Percentiles rank a stretch among this genome's conserved stretches.
phyloP scores from a whole-genome alignment of 176 grass and related monocot genomes.

The Microstegium vimineum region DNA sequence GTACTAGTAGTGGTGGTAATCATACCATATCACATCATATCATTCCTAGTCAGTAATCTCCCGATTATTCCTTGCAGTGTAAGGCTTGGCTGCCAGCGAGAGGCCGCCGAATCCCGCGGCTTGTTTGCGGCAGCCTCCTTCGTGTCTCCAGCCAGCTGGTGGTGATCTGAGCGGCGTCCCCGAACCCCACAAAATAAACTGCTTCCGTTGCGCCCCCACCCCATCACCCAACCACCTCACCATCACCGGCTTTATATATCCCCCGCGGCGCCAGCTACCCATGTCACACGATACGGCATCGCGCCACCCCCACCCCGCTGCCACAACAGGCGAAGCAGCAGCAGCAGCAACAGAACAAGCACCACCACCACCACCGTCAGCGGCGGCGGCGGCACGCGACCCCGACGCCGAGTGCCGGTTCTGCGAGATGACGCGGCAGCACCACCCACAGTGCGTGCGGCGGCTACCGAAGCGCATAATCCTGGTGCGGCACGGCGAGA shows the following conservation, averaged over 20 bases:
- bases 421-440: constrained; percentile 54
- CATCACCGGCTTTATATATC: constrained; percentile 23
- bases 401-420: not conserved
- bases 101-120: constrained; percentile 7
- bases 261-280: constrained; percentile 27
- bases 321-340: not conserved
- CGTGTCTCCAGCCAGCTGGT: constrained; percentile 17
- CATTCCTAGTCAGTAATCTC: not conserved
- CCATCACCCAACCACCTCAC: constrained; percentile 16
- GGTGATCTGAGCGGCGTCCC: not conserved
- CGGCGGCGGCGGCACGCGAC: not conserved
- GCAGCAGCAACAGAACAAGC: too few relatives aligned
- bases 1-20: not conserved
- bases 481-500: constrained; percentile 96
- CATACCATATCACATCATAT: too few relatives aligned
- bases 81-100: constrained; percentile 14
- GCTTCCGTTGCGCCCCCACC: not conserved
- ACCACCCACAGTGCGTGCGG: constrained; percentile 27
- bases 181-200: not conserved
- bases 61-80: not conserved
- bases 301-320: not conserved
- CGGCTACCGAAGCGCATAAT: constrained; percentile 88
- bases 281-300: constrained; percentile 18
- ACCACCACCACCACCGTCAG: too few relatives aligned
- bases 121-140: not conserved